Conservation (phyloP, 352 stramenopile species). For the Phytophthora melonis region DNA sequence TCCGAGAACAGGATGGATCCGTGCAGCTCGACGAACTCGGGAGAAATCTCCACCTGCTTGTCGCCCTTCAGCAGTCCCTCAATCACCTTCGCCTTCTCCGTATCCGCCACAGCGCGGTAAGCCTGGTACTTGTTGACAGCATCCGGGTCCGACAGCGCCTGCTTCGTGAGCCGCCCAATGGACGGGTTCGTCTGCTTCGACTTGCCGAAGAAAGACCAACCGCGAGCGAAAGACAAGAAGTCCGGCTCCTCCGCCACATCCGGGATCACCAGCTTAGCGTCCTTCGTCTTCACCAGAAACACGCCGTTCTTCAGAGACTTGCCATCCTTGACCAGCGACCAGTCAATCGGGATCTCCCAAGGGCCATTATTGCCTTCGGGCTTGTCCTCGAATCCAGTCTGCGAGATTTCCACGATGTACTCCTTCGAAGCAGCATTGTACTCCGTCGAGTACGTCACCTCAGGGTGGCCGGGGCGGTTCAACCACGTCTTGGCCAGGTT, state of each 20-base stretch:
- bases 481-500: constrained; percentile 79
- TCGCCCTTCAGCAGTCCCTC: constrained; percentile 63
- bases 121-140: constrained; percentile 84
- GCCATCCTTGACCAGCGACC: constrained; percentile 73
- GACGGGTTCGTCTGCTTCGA: constrained; percentile 70
- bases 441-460: constrained; percentile 66
- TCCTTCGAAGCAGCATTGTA: constrained; percentile 63
- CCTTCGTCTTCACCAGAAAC: constrained; percentile 69
- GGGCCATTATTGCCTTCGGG: constrained; percentile 71
- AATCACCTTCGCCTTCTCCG: constrained; percentile 76
- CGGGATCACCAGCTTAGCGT: constrained; percentile 60
- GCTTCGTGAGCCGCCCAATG: constrained; percentile 60
- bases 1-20: constrained; percentile 79
- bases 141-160: constrained; percentile 73
- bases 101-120: constrained; percentile 73
- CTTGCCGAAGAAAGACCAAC: constrained; percentile 87
- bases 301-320: constrained; percentile 68
- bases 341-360: constrained; percentile 84
- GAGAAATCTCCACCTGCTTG: constrained; percentile 61
- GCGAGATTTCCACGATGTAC: constrained; percentile 66
- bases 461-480: constrained; percentile 74
- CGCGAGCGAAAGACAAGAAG: constrained; percentile 77
- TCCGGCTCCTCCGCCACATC: constrained; percentile 64
- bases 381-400: constrained; percentile 80
- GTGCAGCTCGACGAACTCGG: constrained; percentile 67